These are phyloP conservation scores for Annulohypoxylon stygium DNA, from an alignment of 495 filamentous ascomycete genomes.

Conservation along the genomic window DNA sequence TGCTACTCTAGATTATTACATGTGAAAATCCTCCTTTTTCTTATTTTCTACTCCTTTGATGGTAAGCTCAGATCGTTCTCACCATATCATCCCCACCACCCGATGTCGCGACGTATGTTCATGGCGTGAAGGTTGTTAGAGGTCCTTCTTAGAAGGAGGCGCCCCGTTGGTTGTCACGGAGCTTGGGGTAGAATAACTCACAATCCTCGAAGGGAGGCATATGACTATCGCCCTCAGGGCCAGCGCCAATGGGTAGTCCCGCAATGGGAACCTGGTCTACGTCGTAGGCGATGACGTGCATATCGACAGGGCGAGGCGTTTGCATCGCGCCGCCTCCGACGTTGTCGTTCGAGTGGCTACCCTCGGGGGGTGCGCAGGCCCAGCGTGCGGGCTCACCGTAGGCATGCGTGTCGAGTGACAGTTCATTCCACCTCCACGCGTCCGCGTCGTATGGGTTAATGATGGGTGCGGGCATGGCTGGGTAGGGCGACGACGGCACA, in stretches of 20 bases:
- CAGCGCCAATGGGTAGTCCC: constrained; percentile 60
- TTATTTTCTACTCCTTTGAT: neutral
- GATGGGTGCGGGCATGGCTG: neutral
- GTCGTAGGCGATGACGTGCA: constrained; percentile 36
- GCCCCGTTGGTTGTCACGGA: neutral
- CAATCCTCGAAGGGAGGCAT: constrained; percentile 45
- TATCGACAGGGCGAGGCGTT: constrained; percentile 30
- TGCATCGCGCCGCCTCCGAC: neutral
- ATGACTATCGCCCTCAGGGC: constrained; percentile 54
- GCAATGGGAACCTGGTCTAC: constrained; percentile 21
- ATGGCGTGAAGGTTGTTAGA: neutral
- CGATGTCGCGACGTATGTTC: neutral
- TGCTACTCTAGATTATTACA: neutral
- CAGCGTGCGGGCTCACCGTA: constrained; percentile 32
- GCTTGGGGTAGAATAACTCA: constrained; percentile 31
- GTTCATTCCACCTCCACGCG: neutral
- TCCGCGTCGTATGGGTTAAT: neutral
- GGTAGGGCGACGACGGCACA: neutral
- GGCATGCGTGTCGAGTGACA: neutral
- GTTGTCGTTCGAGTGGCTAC: neutral
- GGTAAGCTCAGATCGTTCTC: neutral
- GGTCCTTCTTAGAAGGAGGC: constrained; percentile 1
- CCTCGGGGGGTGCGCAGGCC: constrained; percentile 15
- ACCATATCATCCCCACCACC: neutral
- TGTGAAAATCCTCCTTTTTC: neutral